Conservation (phyloP, 768 basidiomycete species). For the Tricholoma sp. region DNA sequence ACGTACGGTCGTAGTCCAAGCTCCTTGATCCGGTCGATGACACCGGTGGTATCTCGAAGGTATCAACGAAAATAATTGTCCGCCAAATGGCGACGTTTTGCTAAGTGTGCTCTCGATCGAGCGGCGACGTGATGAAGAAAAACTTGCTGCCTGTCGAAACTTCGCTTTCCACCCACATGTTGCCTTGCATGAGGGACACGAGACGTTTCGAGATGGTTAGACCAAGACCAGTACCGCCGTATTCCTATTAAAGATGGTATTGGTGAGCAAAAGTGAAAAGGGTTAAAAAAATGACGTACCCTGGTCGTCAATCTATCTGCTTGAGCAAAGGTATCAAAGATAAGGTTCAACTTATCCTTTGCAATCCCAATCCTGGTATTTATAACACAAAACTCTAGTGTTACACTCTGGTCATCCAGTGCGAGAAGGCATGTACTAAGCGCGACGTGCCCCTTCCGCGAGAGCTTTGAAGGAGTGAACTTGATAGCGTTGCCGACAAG, state of each 20-base stretch:
- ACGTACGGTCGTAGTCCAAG: conserved; percentile 75
- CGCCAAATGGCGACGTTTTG: conserved; percentile 86
- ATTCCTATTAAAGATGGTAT: conserved; percentile 55
- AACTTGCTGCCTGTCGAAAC: conserved; percentile 90
- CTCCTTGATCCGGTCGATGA: conserved; percentile 73
- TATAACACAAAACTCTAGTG: no score
- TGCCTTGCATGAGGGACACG: conserved; percentile 95
- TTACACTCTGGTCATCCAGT: no score
- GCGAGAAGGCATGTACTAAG: no score
- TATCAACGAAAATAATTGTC: conserved; percentile 90
- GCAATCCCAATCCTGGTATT: conserved; percentile 48
- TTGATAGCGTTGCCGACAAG: conserved; percentile 96
- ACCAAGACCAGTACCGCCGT: conserved; percentile 94
- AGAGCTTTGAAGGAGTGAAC: no score
- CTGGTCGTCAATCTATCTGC: conserved; percentile 97
- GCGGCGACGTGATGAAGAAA: conserved; percentile 54
- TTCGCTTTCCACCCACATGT: conserved; percentile 98
- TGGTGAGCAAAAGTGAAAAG: background rate
- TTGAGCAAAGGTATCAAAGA: conserved; percentile 99
- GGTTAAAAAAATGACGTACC: conserved; percentile 32
- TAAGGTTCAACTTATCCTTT: conserved; percentile 95
- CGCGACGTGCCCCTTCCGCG: no score
- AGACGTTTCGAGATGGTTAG: conserved; percentile 97
- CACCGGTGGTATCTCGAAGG: conserved; percentile 65
- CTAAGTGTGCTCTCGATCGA: conserved; percentile 46